Conservation (phyloP, 306 rosid species). For the Comarum palustre region DNA sequence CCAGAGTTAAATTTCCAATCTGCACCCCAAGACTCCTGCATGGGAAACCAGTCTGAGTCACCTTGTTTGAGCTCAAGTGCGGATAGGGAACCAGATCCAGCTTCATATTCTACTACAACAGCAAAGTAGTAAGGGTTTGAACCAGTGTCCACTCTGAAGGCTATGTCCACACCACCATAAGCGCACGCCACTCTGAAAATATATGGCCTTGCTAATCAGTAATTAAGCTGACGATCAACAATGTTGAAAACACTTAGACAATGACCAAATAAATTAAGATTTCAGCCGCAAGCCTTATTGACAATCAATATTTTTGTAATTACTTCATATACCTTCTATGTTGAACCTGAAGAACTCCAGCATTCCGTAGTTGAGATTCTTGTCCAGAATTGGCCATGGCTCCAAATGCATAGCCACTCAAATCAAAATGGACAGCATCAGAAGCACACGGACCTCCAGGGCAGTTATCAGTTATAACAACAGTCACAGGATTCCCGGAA, state of each 20-base stretch:
- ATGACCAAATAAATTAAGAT: not conserved
- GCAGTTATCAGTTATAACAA: slow-evolving; percentile 72
- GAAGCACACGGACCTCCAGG: slow-evolving; percentile 49
- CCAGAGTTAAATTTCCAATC: slow-evolving; percentile 52
- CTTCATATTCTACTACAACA: slow-evolving; percentile 42
- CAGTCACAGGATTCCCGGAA: slow-evolving; percentile 51
- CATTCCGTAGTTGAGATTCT: slow-evolving; percentile 42
- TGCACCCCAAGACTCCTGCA: slow-evolving; percentile 74
- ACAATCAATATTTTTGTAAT: not conserved
- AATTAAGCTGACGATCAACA: not conserved
- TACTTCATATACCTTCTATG: slow-evolving; percentile 46
- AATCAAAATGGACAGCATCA: slow-evolving; percentile 59
- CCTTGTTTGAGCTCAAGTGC: slow-evolving; percentile 48
- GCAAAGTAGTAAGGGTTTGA: slow-evolving; percentile 61
- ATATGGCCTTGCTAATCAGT: not conserved
- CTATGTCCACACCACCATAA: slow-evolving; percentile 38
- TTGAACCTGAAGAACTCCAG: slow-evolving; percentile 52
- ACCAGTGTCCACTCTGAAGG: slow-evolving; percentile 52
- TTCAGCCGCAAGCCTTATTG: not conserved
- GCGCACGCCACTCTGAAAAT: slow-evolving; percentile 49
- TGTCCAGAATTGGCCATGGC: slow-evolving; percentile 71
- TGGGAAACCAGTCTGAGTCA: slow-evolving; percentile 42
- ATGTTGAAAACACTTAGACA: not conserved
- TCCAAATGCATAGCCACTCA: slow-evolving; percentile 79
- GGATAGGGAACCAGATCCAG: slow-evolving; percentile 57